A percentile compares a stretch with the other conserved stretches of the same genome.
Conservation (phyloP, 768 basidiomycete species). For the Tulasnella calospora region DNA sequence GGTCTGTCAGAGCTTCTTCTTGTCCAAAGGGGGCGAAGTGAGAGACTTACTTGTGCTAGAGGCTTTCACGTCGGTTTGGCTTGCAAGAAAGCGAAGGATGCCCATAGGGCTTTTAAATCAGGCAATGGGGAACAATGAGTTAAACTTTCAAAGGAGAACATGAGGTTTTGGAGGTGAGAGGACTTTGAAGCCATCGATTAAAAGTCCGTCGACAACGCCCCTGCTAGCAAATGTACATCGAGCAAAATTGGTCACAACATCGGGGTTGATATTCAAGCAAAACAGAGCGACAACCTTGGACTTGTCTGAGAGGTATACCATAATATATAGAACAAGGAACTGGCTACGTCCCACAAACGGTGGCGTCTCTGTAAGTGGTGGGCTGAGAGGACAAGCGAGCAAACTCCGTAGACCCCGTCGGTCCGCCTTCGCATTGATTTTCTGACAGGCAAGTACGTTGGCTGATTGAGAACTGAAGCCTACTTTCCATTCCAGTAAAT, state of each 20-base stretch:
- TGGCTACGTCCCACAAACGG: neutral
- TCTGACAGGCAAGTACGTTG: too few species aligned
- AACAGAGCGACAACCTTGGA: neutral
- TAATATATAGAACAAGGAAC: neutral
- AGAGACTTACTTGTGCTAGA: neutral
- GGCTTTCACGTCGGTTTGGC: neutral
- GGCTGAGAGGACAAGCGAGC: neutral
- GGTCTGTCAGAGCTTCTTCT: neutral
- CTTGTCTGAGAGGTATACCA: neutral
- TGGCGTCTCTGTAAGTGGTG: neutral
- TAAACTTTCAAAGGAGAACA: neutral
- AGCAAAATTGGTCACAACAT: neutral
- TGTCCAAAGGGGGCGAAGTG: neutral
- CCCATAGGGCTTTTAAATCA: neutral
- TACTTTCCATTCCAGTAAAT: too few species aligned
- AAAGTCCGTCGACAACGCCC: neutral
- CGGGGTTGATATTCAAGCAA: neutral
- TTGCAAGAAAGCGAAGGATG: too few species aligned
- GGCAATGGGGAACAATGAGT: neutral
- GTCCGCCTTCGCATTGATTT: neutral
- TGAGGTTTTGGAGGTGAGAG: slow-evolving; percentile 1
- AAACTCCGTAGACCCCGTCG: neutral
- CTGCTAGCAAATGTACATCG: neutral
- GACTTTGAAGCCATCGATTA: neutral
- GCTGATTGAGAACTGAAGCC: too few species aligned